These are phyloP conservation scores for Basipetospora chlamydospora DNA, from an alignment of 2,329 filamentous ascomycete genomes.

Conservation along the genomic window DNA sequence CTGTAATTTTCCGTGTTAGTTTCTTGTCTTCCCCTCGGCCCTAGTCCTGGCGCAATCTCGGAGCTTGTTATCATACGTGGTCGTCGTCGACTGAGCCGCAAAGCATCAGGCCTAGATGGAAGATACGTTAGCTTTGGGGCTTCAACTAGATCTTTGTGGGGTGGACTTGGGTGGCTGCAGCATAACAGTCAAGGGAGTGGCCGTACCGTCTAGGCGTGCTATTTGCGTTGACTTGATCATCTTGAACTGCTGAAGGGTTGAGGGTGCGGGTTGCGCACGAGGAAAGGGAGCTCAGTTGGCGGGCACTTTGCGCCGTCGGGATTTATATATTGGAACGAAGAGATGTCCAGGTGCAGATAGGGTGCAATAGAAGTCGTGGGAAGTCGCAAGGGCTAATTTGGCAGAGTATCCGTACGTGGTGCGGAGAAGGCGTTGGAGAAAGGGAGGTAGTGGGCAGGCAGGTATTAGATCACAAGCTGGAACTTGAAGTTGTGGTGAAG, in stretches of 20 bases:
- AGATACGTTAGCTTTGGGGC: slow-evolving; percentile 4
- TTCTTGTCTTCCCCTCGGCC: neutral
- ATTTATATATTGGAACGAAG: too few species aligned
- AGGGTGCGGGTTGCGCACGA: neutral
- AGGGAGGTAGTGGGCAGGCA: too few species aligned
- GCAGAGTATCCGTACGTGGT: too few species aligned
- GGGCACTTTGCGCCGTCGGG: too few species aligned
- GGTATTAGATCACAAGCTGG: too few species aligned
- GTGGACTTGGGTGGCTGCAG: too few species aligned
- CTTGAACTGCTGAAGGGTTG: slow-evolving; percentile 9
- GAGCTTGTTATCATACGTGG: slow-evolving; percentile 33
- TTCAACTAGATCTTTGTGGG: too few species aligned
- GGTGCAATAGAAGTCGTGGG: neutral
- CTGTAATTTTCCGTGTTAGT: slow-evolving; percentile 8
- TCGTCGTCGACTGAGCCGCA: slow-evolving; percentile 91
- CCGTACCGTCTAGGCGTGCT: slow-evolving; percentile 71
- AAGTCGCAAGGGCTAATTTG: neutral
- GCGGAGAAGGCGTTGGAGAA: too few species aligned
- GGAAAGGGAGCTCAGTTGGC: neutral
- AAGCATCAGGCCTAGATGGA: slow-evolving; percentile 71
- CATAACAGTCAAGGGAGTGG: too few species aligned
- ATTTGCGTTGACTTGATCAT: slow-evolving; percentile 95
- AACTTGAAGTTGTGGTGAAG: too few species aligned
- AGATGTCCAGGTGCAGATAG: too few species aligned
- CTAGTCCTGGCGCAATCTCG: too few species aligned